These are phyloP conservation scores for Hyaloscypha hepaticicola DNA, from an alignment of 495 filamentous ascomycete species.

Conservation along the genomic window DNA sequence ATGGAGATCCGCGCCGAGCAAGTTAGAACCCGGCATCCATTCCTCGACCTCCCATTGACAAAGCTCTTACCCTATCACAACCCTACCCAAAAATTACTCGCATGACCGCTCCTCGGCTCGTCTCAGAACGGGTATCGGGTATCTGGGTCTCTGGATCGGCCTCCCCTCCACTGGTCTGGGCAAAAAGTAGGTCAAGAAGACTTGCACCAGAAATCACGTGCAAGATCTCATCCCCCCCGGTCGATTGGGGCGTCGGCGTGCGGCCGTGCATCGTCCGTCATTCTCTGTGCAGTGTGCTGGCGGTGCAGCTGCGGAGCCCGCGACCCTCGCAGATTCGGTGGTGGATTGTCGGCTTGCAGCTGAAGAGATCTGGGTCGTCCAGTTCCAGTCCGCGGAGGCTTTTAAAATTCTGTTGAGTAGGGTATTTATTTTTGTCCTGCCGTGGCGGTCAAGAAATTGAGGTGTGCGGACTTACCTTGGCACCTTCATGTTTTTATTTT, in stretches of 20 bases:
- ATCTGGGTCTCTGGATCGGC: conserved; percentile 2
- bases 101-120: conserved; percentile 3
- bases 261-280: no score
- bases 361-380: no score
- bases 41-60: background rate
- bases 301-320: no score
- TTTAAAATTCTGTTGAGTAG: background rate
- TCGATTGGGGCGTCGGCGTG: no score
- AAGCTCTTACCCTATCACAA: background rate
- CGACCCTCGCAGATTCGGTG: background rate
- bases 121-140: background rate
- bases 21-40: background rate
- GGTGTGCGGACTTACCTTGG: no score
- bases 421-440: background rate
- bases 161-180: background rate
- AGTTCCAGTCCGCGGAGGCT: no score
- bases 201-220: no score
- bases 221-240: no score
- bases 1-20: background rate
- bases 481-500: background rate
- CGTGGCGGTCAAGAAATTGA: background rate
- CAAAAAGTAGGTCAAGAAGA: no score
- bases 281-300: no score
- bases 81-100: background rate
- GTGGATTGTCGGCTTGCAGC: background rate